Evolutionary conservation across 768 basidiomycete species (phyloP), one percentile per base, ranked within the genome.

Genomic region (Xerocomellus chrysenteron): DNA sequence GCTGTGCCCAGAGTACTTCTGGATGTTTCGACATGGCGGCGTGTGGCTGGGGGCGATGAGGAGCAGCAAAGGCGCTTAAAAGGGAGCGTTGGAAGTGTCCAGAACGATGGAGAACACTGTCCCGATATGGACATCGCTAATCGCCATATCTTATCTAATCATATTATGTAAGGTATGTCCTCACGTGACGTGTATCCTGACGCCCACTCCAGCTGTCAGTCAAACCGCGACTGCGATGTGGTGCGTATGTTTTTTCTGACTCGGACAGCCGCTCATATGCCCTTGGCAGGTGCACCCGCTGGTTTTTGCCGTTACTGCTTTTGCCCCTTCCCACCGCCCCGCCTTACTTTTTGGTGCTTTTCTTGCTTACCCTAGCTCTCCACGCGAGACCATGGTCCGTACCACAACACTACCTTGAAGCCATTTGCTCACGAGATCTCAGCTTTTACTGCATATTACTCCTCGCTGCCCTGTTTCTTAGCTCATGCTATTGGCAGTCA

Each of bases 1-100:
- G 85, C 75, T 98, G 95, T 45, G 96, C 95, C 94, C 95, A 98
- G 2, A 94, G 81, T 36, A 96, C 79, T 75, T 97, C 94, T 37
- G 95, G 95, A 73, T 93, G 92, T 17, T 57, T 65, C 32, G 77
- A 26, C 80, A 80, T 81, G 55, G 59, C 44, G 51, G 60, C 24
- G 59, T 37, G 61, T 53, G 59, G 63, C 2, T 50, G 45, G 24
- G 26, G 11, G 26, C 32, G 56, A 52, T 11, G 59, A 52, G 30
- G 53, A 49, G 26, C 21, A 17, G 30, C 33, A 50, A 21, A 21
- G 17, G 52, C 40, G 48, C 5, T 62, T 60, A 36, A 58, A 52
- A 63, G 39, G 48, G 52, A 14, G 30, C n/a, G 51, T 65, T 72
- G 52, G 68, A 73, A 73, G 24, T 59, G 52, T 60, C 42, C 50